phyloP scores from a whole-genome alignment of 164 flowering plant species.

The Sedum album region DNA sequence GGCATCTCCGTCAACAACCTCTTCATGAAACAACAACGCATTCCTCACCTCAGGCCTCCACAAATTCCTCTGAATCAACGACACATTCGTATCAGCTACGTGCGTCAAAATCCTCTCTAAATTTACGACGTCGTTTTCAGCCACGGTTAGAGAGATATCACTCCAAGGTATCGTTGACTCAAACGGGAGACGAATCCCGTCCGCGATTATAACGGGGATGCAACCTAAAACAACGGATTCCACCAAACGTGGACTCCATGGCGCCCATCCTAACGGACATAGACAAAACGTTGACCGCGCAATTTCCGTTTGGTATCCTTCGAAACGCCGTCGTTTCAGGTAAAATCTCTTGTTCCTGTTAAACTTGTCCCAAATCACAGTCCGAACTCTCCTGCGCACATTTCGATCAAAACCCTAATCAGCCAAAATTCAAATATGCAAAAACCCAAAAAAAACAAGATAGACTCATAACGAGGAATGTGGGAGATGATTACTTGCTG shows the following conservation, averaged over 20 bases:
- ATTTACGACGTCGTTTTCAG: constrained; percentile 56
- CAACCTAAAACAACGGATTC: constrained; percentile 87
- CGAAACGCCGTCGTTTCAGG: constrained; percentile 50
- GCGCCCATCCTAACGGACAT: constrained; percentile 97
- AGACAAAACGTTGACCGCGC: constrained; percentile 76
- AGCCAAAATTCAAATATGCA: not conserved
- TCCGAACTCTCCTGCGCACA: constrained; percentile 52
- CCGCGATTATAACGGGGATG: constrained; percentile 88
- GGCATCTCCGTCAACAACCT: constrained; percentile 58
- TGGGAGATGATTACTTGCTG: constrained; percentile 51
- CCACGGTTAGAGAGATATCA: constrained; percentile 69
- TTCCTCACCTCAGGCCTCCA: constrained; percentile 40
- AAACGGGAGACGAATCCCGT: constrained; percentile 83
- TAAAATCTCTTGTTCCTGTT: constrained; percentile 52
- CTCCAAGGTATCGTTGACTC: constrained; percentile 51
- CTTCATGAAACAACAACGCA: constrained; percentile 51
- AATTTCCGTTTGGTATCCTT: constrained; percentile 85
- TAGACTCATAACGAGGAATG: not conserved
- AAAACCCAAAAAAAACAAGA: not conserved
- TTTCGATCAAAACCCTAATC: too few relatives aligned
- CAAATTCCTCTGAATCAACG: constrained; percentile 53
- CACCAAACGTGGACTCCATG: constrained; percentile 92
- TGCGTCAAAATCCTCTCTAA: constrained; percentile 51
- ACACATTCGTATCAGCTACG: constrained; percentile 66
- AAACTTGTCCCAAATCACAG: constrained; percentile 54